phyloP scores from a whole-genome alignment of 345 rosid species.

The Gossypioides kirkii region DNA sequence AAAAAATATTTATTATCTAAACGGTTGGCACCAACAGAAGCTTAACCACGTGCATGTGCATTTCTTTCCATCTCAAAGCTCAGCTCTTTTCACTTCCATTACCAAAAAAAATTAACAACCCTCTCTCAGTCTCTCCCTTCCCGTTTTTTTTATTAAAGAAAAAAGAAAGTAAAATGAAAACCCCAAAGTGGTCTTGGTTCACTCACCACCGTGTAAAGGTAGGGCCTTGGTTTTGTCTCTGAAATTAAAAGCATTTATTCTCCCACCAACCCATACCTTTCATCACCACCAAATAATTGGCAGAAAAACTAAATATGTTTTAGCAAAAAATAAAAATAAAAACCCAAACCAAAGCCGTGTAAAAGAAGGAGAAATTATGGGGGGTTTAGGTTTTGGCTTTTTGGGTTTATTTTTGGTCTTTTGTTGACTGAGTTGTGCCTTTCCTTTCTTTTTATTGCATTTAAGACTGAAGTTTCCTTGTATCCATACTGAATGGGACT shows the following conservation, averaged over 20 bases:
- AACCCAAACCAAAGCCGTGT: neutral
- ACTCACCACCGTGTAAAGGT: conserved; percentile 14
- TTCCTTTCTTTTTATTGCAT: neutral
- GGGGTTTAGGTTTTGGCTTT: neutral
- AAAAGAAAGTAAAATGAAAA: neutral
- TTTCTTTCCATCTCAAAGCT: conserved; percentile 18
- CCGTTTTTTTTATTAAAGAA: too few species aligned
- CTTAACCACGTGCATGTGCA: conserved; percentile 53
- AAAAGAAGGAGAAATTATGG: neutral
- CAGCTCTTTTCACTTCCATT: neutral
- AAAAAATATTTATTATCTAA: conserved; percentile 2
- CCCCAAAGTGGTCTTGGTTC: conserved; percentile 15
- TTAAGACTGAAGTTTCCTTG: conserved; percentile 25
- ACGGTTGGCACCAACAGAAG: conserved; percentile 30
- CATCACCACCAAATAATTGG: conserved; percentile 23
- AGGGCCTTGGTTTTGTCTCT: conserved; percentile 17
- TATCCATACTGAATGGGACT: conserved; percentile 26
- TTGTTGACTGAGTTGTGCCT: conserved; percentile 25
- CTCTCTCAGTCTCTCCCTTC: too few species aligned
- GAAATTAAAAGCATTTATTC: conserved; percentile 41
- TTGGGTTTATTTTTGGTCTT: conserved; percentile 12
- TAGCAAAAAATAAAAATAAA: neutral
- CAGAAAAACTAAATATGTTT: neutral
- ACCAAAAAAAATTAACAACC: too few species aligned
- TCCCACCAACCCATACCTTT: conserved; percentile 33